Conservation (phyloP, 805 yeast species). For the Saccharomycopsis synnaedendra region DNA sequence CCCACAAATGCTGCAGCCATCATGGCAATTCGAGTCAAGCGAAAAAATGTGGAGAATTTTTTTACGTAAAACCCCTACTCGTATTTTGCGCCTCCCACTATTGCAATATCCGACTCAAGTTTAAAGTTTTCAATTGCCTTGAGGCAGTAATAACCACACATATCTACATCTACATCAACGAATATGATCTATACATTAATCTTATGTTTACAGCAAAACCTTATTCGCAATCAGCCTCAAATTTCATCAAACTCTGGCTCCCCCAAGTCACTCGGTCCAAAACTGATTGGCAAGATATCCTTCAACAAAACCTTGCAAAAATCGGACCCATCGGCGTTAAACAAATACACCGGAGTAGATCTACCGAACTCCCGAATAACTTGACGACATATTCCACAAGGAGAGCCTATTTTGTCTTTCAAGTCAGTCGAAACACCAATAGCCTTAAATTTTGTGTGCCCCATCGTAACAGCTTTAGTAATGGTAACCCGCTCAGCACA, state of each 20-base stretch:
- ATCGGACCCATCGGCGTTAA: slow-evolving; percentile 38
- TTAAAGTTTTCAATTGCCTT: too few species aligned
- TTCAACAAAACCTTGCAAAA: slow-evolving; percentile 36
- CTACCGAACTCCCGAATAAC: slow-evolving; percentile 70
- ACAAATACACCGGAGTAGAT: slow-evolving; percentile 58
- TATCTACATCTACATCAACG: too few species aligned
- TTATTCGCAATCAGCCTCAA: neutral
- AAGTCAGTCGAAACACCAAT: slow-evolving; percentile 59
- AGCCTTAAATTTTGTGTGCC: slow-evolving; percentile 34
- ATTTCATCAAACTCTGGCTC: slow-evolving; percentile 7
- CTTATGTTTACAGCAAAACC: neutral
- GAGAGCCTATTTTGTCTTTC: slow-evolving; percentile 47
- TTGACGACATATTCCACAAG: slow-evolving; percentile 95
- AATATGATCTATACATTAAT: neutral
- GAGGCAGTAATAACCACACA: too few species aligned
- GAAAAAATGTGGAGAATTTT: too few species aligned
- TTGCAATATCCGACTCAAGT: too few species aligned
- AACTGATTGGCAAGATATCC: slow-evolving; percentile 70
- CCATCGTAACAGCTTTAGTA: slow-evolving; percentile 36
- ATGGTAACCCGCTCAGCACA: slow-evolving; percentile 72
- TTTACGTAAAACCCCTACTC: too few species aligned
- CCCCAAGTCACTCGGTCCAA: slow-evolving; percentile 66
- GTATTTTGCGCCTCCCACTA: too few species aligned
- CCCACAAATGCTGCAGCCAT: too few species aligned
- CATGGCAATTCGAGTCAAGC: too few species aligned